Base-by-base conservation (phyloP, 2,329 filamentous ascomycete species). In the Penicillium vulpinum region DNA sequence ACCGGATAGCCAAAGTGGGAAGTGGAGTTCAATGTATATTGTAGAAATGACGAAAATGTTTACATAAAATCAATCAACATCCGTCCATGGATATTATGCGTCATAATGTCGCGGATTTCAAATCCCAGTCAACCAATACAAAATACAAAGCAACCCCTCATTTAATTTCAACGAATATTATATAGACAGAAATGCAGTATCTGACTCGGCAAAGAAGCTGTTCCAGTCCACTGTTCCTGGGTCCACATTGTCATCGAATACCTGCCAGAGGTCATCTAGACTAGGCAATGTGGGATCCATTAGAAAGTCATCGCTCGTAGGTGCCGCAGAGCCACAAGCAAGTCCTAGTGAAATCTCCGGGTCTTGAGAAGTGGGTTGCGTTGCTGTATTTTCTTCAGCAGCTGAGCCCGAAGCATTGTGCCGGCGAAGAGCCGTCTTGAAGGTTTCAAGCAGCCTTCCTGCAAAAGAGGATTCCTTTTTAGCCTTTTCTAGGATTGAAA, bases 401-500 rank as follows among this genome's bases (percentile, higher is more conserved):
- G 43, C 18, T 15, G 58, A 29, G 1, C 50, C n/a, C 8, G 59
- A 54, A 10, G 63, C 50, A 16, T 55, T 63, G 28, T 73, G 40
- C 29, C 58, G 60, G 22, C 59, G 61, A n/a, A 74, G 58, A 26
- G 73, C 60, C 3, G 62, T 55, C 31, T 70, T 63, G n/a, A 75
- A 62, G 3, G 67, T 69, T 31, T 74, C 69, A 2, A 75, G 56
- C 29, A 75, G 65, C 31, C 62, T 67, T 9, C 59, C 63, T 5
- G 69, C 65, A 16, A 70, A 63, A 15, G 68, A 62, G 0, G 64
- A 72, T 28, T 74, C 65, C 13, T 56, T 56, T 54, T 64, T 68
- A 5, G 66, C 69, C 7, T 68, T 62, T 55, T 76, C 73, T 4
- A 77, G 58, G 10, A 77, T 62, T 11, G 54, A 48, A 15, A 74